Conservation (phyloP, 2,329 filamentous ascomycete species). For the Diaporthe batatas region DNA sequence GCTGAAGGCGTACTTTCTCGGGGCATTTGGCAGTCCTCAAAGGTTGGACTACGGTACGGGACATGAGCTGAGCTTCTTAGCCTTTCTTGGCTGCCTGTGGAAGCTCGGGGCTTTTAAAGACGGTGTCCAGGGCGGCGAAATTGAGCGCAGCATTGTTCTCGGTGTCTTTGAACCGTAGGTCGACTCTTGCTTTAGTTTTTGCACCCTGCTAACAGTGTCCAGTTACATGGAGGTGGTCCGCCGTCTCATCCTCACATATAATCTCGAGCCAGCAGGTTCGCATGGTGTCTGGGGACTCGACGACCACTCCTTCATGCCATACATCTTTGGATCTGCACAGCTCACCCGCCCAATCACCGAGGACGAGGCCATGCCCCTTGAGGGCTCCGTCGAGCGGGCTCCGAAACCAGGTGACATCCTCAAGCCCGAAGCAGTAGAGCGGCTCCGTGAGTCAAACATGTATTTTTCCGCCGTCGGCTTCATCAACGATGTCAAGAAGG, state of each 20-base stretch:
- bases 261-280: slow-evolving; percentile 92
- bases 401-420: slow-evolving; percentile 80
- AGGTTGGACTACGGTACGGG: slow-evolving; percentile 96
- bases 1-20: slow-evolving; percentile 82
- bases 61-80: slow-evolving; percentile 94
- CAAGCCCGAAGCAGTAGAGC: slow-evolving; percentile 73
- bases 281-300: slow-evolving; percentile 99
- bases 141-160: slow-evolving; percentile 85
- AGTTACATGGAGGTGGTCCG: slow-evolving; percentile 87
- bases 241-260: slow-evolving; percentile 89
- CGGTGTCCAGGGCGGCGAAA: slow-evolving; percentile 62
- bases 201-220: slow-evolving; percentile 40
- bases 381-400: slow-evolving; percentile 80
- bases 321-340: slow-evolving; percentile 95
- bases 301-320: slow-evolving; percentile 93
- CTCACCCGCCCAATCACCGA: slow-evolving; percentile 80
- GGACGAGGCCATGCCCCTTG: slow-evolving; percentile 75
- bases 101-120: slow-evolving; percentile 84
- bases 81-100: slow-evolving; percentile 91
- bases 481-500: slow-evolving; percentile 96
- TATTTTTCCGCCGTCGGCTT: slow-evolving; percentile 97
- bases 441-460: slow-evolving; percentile 78
- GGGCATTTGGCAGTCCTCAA: slow-evolving; percentile 88
- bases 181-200: not conserved
- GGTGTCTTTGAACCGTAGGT: slow-evolving; percentile 86